Evolutionary conservation across 1,284 basidiomycete species (phyloP).

Genomic region (Melampsora larici-populina): DNA sequence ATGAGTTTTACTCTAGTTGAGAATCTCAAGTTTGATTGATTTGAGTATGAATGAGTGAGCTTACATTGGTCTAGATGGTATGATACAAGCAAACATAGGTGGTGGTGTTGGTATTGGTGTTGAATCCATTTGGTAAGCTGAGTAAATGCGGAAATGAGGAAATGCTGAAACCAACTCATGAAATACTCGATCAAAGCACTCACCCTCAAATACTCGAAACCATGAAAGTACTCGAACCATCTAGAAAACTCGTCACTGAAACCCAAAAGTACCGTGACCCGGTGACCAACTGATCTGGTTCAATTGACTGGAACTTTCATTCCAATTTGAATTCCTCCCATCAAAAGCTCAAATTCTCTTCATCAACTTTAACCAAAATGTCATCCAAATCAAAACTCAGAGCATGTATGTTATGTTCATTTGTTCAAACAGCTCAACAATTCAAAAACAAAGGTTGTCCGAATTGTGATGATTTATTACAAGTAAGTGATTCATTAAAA

Average conservation of each 20-base stretch:
- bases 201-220: no score
- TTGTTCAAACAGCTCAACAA: slow-evolving; percentile 15
- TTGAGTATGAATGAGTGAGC: not conserved
- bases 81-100: slow-evolving; percentile 33
- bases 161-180: no score
- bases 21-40: not conserved
- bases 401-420: slow-evolving; percentile 40
- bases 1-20: not conserved
- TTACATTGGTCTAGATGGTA: slow-evolving; percentile 38
- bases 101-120: not conserved
- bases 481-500: slow-evolving; percentile 7
- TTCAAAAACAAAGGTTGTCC: slow-evolving; percentile 38
- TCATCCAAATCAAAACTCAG: slow-evolving; percentile 25
- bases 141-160: no score
- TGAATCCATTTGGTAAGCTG: no score
- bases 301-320: no score
- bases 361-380: not conserved
- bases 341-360: no score
- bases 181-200: no score
- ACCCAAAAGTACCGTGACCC: no score
- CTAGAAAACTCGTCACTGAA: no score
- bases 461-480: slow-evolving; percentile 36
- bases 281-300: no score
- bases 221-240: no score
- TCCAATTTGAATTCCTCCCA: no score